Conservation (phyloP, 1,139 yeast genomes). For the Geotrichum cucujoidarum region DNA sequence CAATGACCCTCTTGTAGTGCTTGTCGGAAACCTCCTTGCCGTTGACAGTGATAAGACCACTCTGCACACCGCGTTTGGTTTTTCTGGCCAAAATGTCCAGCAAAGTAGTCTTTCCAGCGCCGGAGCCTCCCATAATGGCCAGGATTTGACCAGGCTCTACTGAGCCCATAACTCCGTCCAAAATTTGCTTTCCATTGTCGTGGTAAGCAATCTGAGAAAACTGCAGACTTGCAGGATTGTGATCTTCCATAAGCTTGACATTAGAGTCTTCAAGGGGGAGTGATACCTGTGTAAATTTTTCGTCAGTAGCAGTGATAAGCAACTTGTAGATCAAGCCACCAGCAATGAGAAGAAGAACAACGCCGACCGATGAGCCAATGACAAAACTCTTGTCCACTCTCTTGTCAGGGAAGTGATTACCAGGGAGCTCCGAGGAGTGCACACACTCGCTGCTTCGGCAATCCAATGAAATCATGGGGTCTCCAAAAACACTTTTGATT, state of each 20-base stretch:
- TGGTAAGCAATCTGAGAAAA: constrained; percentile 67
- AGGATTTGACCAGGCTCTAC: constrained; percentile 84
- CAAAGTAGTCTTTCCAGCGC: constrained; percentile 94
- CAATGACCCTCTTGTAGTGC: constrained; percentile 64
- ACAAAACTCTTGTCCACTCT: constrained; percentile 49
- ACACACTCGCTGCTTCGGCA: constrained; percentile 88
- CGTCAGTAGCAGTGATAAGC: constrained; percentile 30
- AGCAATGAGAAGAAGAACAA: constrained; percentile 36
- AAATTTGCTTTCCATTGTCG: constrained; percentile 52
- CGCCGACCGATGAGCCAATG: constrained; percentile 48
- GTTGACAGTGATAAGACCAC: constrained; percentile 68
- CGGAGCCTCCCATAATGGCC: constrained; percentile 98
- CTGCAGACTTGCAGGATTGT: constrained; percentile 70
- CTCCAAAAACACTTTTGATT: constrained; percentile 87
- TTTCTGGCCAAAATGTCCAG: constrained; percentile 87
- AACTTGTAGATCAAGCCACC: constrained; percentile 44
- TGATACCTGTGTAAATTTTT: constrained; percentile 27
- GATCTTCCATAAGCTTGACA: constrained; percentile 42
- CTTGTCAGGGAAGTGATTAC: constrained; percentile 64
- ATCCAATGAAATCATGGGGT: constrained; percentile 71
- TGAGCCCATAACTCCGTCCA: constrained; percentile 62
- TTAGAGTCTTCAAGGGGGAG: constrained; percentile 37
- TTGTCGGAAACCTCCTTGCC: constrained; percentile 44
- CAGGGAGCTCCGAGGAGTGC: constrained; percentile 89
- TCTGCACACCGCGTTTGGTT: constrained; percentile 64